phyloP scores from a whole-genome alignment of 345 rosid genomes.

The Populus deltoides region DNA sequence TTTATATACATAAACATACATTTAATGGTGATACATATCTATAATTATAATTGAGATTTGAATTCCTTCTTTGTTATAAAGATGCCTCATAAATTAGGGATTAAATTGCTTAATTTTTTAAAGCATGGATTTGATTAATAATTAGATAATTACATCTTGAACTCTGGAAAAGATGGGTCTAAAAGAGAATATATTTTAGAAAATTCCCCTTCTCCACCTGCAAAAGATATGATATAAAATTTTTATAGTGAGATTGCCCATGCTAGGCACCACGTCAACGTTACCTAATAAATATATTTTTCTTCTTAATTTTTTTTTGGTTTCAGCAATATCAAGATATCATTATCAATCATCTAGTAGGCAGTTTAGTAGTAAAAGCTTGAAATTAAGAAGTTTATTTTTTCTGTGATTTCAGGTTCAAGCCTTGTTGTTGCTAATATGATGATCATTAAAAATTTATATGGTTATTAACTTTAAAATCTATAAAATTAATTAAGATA shows the following conservation, averaged over 20 bases:
- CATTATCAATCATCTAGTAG: too few species aligned
- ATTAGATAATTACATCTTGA: background rate
- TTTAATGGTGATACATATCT: too few species aligned
- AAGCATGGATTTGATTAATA: background rate
- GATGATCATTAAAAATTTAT: fast-evolving
- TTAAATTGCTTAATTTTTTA: background rate
- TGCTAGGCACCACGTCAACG: background rate
- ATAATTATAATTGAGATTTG: too few species aligned
- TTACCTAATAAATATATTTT: background rate
- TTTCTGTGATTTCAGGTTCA: fast-evolving
- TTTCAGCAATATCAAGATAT: background rate
- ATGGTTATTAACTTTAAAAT: fast-evolving
- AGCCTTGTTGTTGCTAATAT: too few species aligned
- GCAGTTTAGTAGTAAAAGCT: fast-evolving
- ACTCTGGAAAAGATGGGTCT: background rate
- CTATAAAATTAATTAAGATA: fast-evolving
- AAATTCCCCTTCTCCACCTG: background rate
- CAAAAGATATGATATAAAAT: background rate
- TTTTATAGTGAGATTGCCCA: background rate
- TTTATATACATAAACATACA: too few species aligned
- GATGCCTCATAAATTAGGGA: background rate
- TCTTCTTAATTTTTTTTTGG: background rate
- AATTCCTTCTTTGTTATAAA: too few species aligned
- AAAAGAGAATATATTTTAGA: background rate
- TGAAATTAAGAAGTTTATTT: too few species aligned